A percentile compares a stretch with the other conserved stretches of the same genome.
phyloP scores from a whole-genome alignment of 2,329 filamentous ascomycete genomes.

The Exophiala sideris region DNA sequence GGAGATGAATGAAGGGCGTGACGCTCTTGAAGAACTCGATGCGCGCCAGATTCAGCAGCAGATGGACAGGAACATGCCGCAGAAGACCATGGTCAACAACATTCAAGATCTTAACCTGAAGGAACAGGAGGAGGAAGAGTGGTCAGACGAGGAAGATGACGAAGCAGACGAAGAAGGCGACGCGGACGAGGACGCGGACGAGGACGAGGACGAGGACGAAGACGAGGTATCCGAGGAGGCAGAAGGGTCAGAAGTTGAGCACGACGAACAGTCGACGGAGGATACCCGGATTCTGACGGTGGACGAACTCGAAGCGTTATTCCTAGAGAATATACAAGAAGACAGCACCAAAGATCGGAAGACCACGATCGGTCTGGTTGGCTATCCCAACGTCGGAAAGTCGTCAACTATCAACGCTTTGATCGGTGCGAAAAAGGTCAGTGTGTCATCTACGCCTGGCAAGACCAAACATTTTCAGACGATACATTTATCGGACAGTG shows the following conservation, averaged over 20 bases:
- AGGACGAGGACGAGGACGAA: slow-evolving; percentile 47
- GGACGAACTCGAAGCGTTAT: slow-evolving; percentile 85
- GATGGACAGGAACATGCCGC: slow-evolving; percentile 18
- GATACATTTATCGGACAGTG: slow-evolving; percentile 83
- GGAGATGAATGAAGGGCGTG: slow-evolving; percentile 74
- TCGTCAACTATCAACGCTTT: slow-evolving; percentile 98
- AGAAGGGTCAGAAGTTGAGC: slow-evolving; percentile 36
- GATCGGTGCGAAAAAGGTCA: slow-evolving; percentile 98
- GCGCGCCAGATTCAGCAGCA: slow-evolving; percentile 30
- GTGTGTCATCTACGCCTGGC: slow-evolving; percentile 91
- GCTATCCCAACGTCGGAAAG: slow-evolving; percentile 98
- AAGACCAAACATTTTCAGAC: slow-evolving; percentile 99
- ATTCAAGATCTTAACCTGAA: slow-evolving; percentile 26
- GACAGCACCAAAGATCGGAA: slow-evolving; percentile 57
- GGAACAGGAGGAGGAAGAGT: slow-evolving; percentile 30
- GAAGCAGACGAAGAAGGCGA: slow-evolving; percentile 46
- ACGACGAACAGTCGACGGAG: slow-evolving; percentile 19
- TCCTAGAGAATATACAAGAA: slow-evolving; percentile 69
- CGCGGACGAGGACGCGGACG: slow-evolving; percentile 34
- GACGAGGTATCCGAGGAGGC: slow-evolving; percentile 46
- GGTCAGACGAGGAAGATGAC: slow-evolving; percentile 40
- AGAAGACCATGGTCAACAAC: slow-evolving; percentile 23
- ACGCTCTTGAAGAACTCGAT: slow-evolving; percentile 52
- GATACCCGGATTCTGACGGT: slow-evolving; percentile 79
- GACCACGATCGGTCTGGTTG: slow-evolving; percentile 87